These are phyloP conservation scores for Schizosaccharomyces octosporus DNA, from an alignment of 805 yeast species.

Conservation along the genomic window DNA sequence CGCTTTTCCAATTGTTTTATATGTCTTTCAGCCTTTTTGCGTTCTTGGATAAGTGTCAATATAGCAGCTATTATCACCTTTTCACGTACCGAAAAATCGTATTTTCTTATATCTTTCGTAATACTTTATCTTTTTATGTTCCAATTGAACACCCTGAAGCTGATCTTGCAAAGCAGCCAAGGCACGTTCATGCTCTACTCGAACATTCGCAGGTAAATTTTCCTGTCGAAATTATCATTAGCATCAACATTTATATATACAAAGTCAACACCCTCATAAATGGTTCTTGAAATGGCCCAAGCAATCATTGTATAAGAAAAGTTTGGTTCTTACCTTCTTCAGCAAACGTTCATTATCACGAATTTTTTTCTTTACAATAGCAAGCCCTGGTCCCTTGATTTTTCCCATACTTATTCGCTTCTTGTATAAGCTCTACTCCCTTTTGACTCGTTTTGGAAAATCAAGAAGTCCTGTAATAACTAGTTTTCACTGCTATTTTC, in stretches of 20 bases:
- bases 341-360: constrained; percentile 63
- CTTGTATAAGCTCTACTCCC: not conserved
- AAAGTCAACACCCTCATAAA: not conserved
- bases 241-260: not conserved
- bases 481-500: too few relatives aligned
- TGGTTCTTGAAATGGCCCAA: not conserved
- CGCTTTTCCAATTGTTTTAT: not conserved
- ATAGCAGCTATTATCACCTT: not conserved
- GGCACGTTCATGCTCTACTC: constrained; percentile 33
- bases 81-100: constrained; percentile 31
- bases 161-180: constrained; percentile 39
- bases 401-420: not conserved
- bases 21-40: not conserved
- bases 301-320: too few relatives aligned
- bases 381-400: not conserved
- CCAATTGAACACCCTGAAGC: constrained; percentile 23
- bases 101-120: constrained; percentile 78
- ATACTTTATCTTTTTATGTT: constrained; percentile 23
- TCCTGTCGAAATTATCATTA: constrained; percentile 15
- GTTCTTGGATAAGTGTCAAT: not conserved
- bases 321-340: constrained; percentile 11
- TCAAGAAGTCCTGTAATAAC: too few relatives aligned
- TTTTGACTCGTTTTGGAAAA: too few relatives aligned
- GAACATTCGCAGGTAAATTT: constrained; percentile 28
- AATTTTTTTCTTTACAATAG: constrained; percentile 49